Evolutionary conservation across 345 rosid genomes (phyloP), one percentile per base, ranked within the genome.

Genomic region (Passiflora organensis): DNA sequence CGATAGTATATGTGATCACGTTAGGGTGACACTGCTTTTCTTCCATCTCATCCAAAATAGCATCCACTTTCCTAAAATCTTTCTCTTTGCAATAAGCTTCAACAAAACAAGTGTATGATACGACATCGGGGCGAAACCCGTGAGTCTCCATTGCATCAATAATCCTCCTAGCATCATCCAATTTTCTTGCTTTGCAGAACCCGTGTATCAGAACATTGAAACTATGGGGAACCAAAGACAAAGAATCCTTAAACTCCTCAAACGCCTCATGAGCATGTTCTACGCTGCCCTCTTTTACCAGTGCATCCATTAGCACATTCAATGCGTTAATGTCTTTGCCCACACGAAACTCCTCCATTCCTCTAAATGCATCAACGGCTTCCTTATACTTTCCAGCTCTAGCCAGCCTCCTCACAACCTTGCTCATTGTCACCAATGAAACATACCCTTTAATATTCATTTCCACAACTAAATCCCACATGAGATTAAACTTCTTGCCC

Each of bases 161-260:
- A 3, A 28, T 28, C 34, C 8, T 28, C 34, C 34, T 28, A 28
- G 34, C 34, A 28, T 28, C 34, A 28, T 28, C 34, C 34, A 28
- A 28, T 8, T 28, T 28, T 8, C 34, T 28, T 28, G 34, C 85
- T 66, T 80, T 87, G 74, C 95, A 91, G 62, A 75, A 80, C 21
- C 97, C 97, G 36, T 85, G 85, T 51, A 87, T 74, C 80, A 87
- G 66, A 71, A 85, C 60, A 62, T 87, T 82, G 63, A 76, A 87
- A 51, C 68, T 77, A 22, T 50, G 24, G 12, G 58, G 43, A 67
- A 68, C 67, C 18, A 73, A 59, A 19, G 74, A 65, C 8, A 79
- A 50, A 2, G 37, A 43, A 55, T 70, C 72, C 71, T 80, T 72
- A 22, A 74, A 80, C 68, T 76, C 79, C 45, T 52, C 1, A 60